Percentiles rank a stretch among this genome's conserved stretches.
Conservation (phyloP, 768 basidiomycete species). For the Lactarius evosmus region DNA sequence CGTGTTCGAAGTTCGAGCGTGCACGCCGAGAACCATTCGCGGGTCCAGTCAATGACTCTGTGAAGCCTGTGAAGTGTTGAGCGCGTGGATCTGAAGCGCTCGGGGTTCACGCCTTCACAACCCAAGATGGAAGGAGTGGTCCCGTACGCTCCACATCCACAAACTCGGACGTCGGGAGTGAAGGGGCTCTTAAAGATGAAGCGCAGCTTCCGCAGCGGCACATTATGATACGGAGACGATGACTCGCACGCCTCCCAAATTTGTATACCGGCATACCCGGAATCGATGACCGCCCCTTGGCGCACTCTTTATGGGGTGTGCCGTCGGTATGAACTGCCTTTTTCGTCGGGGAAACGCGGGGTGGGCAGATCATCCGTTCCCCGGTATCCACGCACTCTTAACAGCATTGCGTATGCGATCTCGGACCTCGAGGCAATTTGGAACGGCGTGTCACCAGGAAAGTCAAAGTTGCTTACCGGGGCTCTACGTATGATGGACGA, state of each 20-base stretch:
- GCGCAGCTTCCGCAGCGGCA: conserved; percentile 3
- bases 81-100: conserved; percentile 8
- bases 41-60: conserved; percentile 2
- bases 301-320: background rate
- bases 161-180: background rate
- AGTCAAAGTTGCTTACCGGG: background rate
- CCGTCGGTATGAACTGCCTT: background rate
- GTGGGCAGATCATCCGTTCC: background rate
- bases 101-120: background rate
- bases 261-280: background rate
- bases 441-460: background rate
- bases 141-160: background rate
- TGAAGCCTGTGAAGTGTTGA: background rate
- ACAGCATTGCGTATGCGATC: background rate
- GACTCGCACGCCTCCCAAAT: background rate
- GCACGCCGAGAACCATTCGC: background rate
- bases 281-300: background rate
- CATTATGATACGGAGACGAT: background rate
- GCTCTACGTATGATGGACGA: background rate
- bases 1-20: conserved; percentile 4
- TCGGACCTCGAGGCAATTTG: background rate
- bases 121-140: conserved; percentile 16
- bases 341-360: background rate
- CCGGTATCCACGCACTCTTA: conserved; percentile 1
- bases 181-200: background rate